Percentiles rank a stretch among this genome's conserved stretches.
Evolutionary conservation across 805 yeast genomes (phyloP).

Genomic region (Suhomyces vadensis): DNA sequence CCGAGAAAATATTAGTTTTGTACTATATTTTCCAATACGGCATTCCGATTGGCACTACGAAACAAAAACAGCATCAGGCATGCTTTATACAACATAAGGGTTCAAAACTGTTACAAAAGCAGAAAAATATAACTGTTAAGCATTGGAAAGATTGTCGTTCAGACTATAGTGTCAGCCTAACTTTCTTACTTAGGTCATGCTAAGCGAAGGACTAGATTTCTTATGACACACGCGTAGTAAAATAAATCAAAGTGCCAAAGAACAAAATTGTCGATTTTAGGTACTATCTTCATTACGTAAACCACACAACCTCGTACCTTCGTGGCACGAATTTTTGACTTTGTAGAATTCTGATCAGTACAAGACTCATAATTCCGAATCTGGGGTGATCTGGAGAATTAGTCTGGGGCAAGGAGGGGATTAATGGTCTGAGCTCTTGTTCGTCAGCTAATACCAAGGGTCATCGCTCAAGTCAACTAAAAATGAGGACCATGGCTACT

Average conservation of each 20-base stretch:
- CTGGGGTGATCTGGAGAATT: neutral
- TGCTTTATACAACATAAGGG: neutral
- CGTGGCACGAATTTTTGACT: too few relatives aligned
- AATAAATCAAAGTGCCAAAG: too few relatives aligned
- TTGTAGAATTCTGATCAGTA: too few relatives aligned
- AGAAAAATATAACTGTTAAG: neutral
- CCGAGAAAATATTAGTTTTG: neutral
- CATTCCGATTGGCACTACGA: neutral
- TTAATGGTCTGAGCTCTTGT: neutral
- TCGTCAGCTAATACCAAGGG: neutral
- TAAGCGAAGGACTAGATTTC: too few relatives aligned
- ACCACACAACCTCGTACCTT: too few relatives aligned
- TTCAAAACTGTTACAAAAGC: neutral
- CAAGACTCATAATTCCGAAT: neutral
- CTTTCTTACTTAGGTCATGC: too few relatives aligned
- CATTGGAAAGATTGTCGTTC: too few relatives aligned
- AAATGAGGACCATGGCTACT: neutral
- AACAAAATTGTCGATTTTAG: too few relatives aligned
- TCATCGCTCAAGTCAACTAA: neutral
- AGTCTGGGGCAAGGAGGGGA: neutral
- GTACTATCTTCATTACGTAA: too few relatives aligned
- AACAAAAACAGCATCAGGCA: neutral
- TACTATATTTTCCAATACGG: neutral
- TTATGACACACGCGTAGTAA: too few relatives aligned
- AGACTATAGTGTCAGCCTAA: too few relatives aligned